A percentile compares a stretch with the other conserved stretches of the same genome.
Evolutionary conservation across 1,139 yeast genomes (phyloP).

Genomic region (Diutina mesorugosa): DNA sequence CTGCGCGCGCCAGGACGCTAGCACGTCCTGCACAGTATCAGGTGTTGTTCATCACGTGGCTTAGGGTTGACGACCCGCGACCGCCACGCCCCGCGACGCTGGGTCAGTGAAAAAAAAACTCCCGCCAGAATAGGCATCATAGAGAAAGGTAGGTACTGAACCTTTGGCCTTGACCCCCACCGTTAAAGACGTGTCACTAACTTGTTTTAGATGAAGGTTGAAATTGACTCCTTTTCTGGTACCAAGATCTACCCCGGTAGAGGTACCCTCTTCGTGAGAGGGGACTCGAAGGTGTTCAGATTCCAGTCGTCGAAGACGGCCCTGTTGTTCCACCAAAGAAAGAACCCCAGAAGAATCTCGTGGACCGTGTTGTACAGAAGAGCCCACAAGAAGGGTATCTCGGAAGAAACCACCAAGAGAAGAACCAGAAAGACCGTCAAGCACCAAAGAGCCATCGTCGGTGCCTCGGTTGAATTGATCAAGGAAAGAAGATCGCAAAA

Average conservation of each 20-base stretch:
- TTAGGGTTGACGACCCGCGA: not conserved
- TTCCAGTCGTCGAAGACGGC: slow-evolving; percentile 97
- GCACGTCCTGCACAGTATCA: not conserved
- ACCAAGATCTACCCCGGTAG: slow-evolving; percentile 99
- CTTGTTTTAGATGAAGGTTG: slow-evolving; percentile 71
- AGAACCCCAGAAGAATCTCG: slow-evolving; percentile 99
- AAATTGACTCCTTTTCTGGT: slow-evolving; percentile 99
- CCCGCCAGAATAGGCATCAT: not conserved
- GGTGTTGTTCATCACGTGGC: not conserved
- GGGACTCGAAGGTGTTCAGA: slow-evolving; percentile 99
- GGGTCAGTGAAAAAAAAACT: not conserved
- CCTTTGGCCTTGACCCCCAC: not conserved
- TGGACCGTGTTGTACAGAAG: slow-evolving; percentile 99
- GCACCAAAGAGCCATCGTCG: slow-evolving; percentile 98
- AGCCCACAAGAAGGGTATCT: slow-evolving; percentile 99
- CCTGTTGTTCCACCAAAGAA: slow-evolving; percentile 98
- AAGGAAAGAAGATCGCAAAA: slow-evolving; percentile 94
- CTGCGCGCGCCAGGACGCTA: not conserved
- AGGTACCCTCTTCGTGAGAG: slow-evolving; percentile 98
- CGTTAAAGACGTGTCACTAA: not conserved
- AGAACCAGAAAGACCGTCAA: slow-evolving; percentile 96
- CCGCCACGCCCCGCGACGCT: not conserved
- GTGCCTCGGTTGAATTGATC: slow-evolving; percentile 97
- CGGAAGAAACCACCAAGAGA: slow-evolving; percentile 97
- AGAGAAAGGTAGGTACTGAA: slow-evolving; percentile 1